A percentile compares a stretch with the other conserved stretches of the same genome.
Evolutionary conservation across 2,329 filamentous ascomycete species (phyloP).

Genomic region (Ambrosiella beaveri): DNA sequence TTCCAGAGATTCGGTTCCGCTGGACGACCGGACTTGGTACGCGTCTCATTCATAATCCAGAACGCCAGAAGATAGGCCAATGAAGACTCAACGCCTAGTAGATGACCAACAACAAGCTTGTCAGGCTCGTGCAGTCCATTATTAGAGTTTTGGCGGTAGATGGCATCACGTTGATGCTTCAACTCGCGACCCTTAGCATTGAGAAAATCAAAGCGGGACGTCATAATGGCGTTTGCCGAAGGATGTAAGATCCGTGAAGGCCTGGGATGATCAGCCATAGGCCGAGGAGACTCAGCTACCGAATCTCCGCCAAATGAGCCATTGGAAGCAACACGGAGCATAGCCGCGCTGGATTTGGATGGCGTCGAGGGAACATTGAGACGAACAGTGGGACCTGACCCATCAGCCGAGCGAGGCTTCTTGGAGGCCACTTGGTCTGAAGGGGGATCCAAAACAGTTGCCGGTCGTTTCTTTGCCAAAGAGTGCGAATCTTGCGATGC

Average conservation of each 20-base stretch:
- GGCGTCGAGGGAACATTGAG: constrained; percentile 10
- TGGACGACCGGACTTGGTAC: constrained; percentile 26
- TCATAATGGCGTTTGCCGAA: not conserved
- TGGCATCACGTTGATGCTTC: constrained; percentile 37
- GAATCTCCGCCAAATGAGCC: constrained; percentile 6
- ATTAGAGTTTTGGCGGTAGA: constrained; percentile 17
- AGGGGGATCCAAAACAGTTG: constrained; percentile 5
- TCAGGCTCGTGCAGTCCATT: constrained; percentile 9
- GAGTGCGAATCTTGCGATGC: not conserved
- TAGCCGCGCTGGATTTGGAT: constrained; percentile 3
- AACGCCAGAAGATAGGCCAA: constrained; percentile 37
- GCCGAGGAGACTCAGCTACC: constrained; percentile 1
- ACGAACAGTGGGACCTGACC: not conserved
- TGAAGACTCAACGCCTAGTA: constrained; percentile 31
- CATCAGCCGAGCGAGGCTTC: constrained; percentile 9
- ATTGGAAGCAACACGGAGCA: constrained; percentile 10
- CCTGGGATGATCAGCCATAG: not conserved
- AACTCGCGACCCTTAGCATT: constrained; percentile 29
- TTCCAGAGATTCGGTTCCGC: constrained; percentile 27
- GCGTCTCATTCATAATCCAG: constrained; percentile 29
- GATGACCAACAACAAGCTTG: constrained; percentile 9
- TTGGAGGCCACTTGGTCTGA: constrained; percentile 11
- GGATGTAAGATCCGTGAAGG: not conserved
- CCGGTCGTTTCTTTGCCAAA: constrained; percentile 11
- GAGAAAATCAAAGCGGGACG: constrained; percentile 17